Conservation (phyloP, 768 basidiomycete genomes). For the Dentipellis fragilis region DNA sequence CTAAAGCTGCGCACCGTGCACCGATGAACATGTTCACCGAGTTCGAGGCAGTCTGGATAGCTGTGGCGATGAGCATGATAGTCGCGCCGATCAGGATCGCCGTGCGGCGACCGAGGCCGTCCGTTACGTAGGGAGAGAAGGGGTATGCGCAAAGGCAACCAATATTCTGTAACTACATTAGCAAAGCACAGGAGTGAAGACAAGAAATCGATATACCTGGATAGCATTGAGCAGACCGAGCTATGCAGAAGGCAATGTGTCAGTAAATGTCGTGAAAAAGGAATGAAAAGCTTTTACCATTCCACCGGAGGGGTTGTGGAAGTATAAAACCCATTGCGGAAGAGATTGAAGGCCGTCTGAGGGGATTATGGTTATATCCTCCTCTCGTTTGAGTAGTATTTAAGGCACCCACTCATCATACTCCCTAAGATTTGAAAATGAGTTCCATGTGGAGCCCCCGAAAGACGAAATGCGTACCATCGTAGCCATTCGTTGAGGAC, state of each 20-base stretch:
- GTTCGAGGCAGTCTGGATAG: constrained; percentile 27
- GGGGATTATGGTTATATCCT: not conserved
- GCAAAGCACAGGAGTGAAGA: not conserved
- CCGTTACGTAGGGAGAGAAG: constrained; percentile 30
- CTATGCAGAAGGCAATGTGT: constrained; percentile 5
- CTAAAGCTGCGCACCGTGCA: constrained; percentile 22
- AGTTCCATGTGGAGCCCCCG: not conserved
- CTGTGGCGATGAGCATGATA: constrained; percentile 29
- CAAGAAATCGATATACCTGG: constrained; percentile 22
- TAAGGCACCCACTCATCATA: constrained; percentile 27
- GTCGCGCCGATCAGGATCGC: constrained; percentile 28
- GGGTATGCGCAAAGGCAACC: constrained; percentile 29
- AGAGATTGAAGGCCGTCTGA: constrained; percentile 1
- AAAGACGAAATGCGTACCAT: constrained; percentile 12
- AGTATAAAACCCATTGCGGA: not conserved
- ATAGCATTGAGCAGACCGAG: constrained; percentile 28
- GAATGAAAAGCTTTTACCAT: not conserved
- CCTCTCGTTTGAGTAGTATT: not conserved
- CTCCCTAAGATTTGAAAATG: constrained; percentile 15
- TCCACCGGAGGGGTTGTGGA: not conserved
- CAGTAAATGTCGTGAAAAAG: not conserved
- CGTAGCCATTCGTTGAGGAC: constrained; percentile 28
- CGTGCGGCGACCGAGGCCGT: constrained; percentile 28
- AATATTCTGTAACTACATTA: constrained; percentile 22
- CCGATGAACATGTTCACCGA: constrained; percentile 35